phyloP scores from a whole-genome alignment of 768 basidiomycete genomes.

The Rhodotorula graminis region DNA sequence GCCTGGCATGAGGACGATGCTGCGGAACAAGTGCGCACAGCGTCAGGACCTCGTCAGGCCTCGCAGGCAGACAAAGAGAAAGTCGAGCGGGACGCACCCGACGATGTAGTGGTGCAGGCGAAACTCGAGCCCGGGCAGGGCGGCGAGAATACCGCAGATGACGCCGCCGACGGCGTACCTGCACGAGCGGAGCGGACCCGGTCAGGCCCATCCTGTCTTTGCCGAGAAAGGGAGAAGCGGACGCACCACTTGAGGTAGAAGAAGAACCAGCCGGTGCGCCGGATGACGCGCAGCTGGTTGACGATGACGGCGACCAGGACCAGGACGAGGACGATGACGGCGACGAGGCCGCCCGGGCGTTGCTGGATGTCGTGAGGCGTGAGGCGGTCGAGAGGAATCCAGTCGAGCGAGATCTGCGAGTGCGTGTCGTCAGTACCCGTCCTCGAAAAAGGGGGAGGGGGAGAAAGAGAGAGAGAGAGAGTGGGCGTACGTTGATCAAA shows the following conservation, averaged over 20 bases:
- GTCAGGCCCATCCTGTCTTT: too few relatives aligned
- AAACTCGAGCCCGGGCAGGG: constrained; percentile 63
- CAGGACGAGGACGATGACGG: constrained; percentile 60
- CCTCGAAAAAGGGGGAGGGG: too few relatives aligned
- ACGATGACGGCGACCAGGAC: constrained; percentile 53
- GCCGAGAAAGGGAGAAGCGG: too few relatives aligned
- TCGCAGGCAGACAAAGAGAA: too few relatives aligned
- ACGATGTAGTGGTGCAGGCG: constrained; percentile 80
- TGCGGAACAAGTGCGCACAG: not conserved
- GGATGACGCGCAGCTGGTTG: constrained; percentile 75
- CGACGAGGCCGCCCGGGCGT: constrained; percentile 54
- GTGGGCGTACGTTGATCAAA: constrained; percentile 63
- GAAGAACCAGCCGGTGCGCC: constrained; percentile 77
- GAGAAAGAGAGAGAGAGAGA: too few relatives aligned
- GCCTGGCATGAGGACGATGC: constrained; percentile 65
- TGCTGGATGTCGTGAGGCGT: constrained; percentile 62
- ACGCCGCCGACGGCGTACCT: constrained; percentile 56
- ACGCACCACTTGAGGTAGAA: constrained; percentile 72
- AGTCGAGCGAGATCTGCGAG: constrained; percentile 23
- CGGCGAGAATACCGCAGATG: constrained; percentile 61
- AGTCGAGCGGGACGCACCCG: constrained; percentile 44
- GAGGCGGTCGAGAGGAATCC: constrained; percentile 71
- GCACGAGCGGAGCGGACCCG: not conserved
- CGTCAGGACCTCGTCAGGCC: not conserved
- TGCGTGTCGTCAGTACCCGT: not conserved